These are phyloP conservation scores for Exophiala bonariae DNA, from an alignment of 2,329 filamentous ascomycete species.

Conservation along the genomic window DNA sequence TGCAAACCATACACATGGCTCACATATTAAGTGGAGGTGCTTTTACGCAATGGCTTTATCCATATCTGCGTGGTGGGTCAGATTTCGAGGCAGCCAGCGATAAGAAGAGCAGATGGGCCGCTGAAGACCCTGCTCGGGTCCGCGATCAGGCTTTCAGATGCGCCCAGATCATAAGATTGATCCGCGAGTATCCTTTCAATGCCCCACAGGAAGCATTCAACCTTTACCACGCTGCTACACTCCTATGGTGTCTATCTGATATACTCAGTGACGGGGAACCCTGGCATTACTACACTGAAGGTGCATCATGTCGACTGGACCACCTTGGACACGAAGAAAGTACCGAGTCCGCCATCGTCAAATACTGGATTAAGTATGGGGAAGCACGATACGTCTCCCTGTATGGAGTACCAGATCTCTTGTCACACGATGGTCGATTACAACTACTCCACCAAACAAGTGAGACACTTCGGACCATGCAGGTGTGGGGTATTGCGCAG, in stretches of 20 bases:
- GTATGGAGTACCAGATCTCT: too few species aligned
- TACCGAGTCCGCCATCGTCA: too few species aligned
- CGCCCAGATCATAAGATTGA: constrained; percentile 4
- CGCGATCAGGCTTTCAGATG: constrained; percentile 2
- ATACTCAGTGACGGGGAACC: too few species aligned
- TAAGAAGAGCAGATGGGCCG: constrained; percentile 4
- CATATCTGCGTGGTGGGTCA: neutral
- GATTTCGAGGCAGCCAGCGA: constrained; percentile 1
- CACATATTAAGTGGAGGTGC: constrained; percentile 4
- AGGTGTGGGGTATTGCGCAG: too few species aligned
- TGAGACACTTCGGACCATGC: too few species aligned
- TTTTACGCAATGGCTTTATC: constrained; percentile 8
- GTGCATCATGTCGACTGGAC: too few species aligned
- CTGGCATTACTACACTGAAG: too few species aligned
- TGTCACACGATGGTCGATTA: too few species aligned
- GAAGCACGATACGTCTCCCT: too few species aligned
- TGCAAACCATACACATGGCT: constrained; percentile 4
- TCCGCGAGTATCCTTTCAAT: constrained; percentile 8
- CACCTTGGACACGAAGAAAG: too few species aligned
- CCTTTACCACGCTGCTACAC: constrained; percentile 4
- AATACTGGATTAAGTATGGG: too few species aligned
- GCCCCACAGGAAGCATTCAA: constrained; percentile 4
- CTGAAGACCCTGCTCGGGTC: neutral
- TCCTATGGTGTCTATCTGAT: constrained; percentile 3
- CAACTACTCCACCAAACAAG: too few species aligned